A percentile compares a stretch with the other conserved stretches of the same genome.
phyloP scores from a whole-genome alignment of 768 basidiomycete genomes.

The Pleurotus cornucopiae region DNA sequence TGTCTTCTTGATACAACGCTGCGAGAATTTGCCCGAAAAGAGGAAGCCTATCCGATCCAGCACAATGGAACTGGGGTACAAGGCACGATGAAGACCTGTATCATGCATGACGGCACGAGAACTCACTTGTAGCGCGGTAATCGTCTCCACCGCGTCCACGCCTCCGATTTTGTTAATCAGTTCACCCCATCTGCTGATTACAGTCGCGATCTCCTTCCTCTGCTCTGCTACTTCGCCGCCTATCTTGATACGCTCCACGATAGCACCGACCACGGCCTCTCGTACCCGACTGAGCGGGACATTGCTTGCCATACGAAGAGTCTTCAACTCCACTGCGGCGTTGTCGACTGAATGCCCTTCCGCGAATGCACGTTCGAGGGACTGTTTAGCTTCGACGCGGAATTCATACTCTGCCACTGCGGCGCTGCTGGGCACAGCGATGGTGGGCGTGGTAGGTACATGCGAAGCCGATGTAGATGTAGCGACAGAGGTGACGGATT shows the following conservation, averaged over 20 bases:
- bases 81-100: slow-evolving; percentile 55
- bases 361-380: slow-evolving; percentile 86
- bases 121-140: slow-evolving; percentile 72
- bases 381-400: slow-evolving; percentile 69
- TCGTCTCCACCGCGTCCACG: slow-evolving; percentile 75
- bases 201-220: slow-evolving; percentile 56
- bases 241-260: slow-evolving; percentile 70
- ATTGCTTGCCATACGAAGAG: slow-evolving; percentile 94
- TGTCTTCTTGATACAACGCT: slow-evolving; percentile 86
- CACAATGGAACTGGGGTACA: slow-evolving; percentile 54
- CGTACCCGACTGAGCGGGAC: slow-evolving; percentile 83
- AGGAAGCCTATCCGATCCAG: slow-evolving; percentile 53
- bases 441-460: slow-evolving; percentile 34
- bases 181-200: slow-evolving; percentile 78
- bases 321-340: slow-evolving; percentile 91
- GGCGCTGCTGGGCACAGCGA: slow-evolving; percentile 30
- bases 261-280: slow-evolving; percentile 82
- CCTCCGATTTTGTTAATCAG: slow-evolving; percentile 81
- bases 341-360: slow-evolving; percentile 92
- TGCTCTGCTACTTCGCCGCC: slow-evolving; percentile 53
- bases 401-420: slow-evolving; percentile 65
- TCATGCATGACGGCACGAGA: slow-evolving; percentile 53
- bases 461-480: slow-evolving; percentile 48
- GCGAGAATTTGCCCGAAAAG: slow-evolving; percentile 85
- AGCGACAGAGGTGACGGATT: slow-evolving; percentile 26